A percentile compares a stretch with the other conserved stretches of the same genome.
Evolutionary conservation across 2,329 filamentous ascomycete genomes (phyloP).

Genomic region (Coleophoma eucalyptorum): DNA sequence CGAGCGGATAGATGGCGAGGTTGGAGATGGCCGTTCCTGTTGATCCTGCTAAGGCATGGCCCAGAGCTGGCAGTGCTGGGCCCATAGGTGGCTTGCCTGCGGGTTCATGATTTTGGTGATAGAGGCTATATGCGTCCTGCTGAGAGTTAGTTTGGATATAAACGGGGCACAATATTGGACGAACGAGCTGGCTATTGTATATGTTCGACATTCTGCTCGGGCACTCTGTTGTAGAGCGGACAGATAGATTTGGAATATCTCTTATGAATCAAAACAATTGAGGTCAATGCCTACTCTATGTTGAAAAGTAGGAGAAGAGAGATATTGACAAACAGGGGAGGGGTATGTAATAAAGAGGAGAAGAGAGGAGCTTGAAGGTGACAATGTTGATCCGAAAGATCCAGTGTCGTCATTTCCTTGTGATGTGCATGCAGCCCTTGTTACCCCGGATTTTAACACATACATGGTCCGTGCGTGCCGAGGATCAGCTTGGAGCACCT

Average conservation of each 20-base stretch:
- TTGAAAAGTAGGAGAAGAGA: neutral
- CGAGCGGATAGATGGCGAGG: constrained; percentile 74
- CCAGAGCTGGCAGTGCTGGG: constrained; percentile 63
- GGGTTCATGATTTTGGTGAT: constrained; percentile 31
- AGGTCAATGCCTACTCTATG: neutral
- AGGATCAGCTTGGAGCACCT: neutral
- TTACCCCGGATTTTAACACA: neutral
- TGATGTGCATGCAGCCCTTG: neutral
- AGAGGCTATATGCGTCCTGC: constrained; percentile 25
- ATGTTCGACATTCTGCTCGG: constrained; percentile 20
- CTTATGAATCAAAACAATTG: neutral
- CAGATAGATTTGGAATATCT: neutral
- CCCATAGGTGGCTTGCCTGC: constrained; percentile 23
- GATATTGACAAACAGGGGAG: neutral
- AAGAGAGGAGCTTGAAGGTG: too few species aligned
- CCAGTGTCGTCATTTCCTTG: neutral
- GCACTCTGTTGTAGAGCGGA: neutral
- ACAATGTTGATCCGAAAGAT: neutral
- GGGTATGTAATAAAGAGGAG: neutral
- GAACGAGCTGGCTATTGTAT: constrained; percentile 40
- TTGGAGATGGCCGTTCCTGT: constrained; percentile 77
- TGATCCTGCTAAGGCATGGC: constrained; percentile 78
- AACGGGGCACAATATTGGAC: constrained; percentile 4
- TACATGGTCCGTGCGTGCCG: neutral
- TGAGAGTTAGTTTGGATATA: neutral